phyloP scores from a whole-genome alignment of 2,329 filamentous ascomycete species.

The Lecanoromycetidae sp. region DNA sequence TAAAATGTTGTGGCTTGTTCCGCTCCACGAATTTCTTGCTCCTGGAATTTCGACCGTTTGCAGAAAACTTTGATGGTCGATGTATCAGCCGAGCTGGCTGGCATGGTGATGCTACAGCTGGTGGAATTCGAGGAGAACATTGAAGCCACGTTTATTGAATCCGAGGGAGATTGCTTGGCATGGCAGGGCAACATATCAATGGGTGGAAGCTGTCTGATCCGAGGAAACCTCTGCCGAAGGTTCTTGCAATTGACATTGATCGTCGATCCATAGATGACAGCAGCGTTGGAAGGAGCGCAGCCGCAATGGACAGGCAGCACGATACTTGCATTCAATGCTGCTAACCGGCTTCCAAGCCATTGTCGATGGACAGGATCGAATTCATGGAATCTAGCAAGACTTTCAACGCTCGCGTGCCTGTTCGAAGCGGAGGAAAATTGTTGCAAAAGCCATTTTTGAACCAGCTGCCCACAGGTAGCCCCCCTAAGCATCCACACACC shows the following conservation, averaged over 20 bases:
- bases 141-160: neutral
- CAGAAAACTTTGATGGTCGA: neutral
- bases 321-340: neutral
- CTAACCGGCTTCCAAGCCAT: neutral
- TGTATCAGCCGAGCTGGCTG: neutral
- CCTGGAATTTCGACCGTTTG: neutral
- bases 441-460: neutral
- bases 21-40: slow-evolving; percentile 1
- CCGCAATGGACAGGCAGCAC: neutral
- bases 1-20: neutral
- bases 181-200: neutral
- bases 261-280: neutral
- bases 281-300: neutral
- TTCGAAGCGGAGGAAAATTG: neutral
- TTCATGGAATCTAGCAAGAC: neutral
- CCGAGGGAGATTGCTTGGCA: neutral
- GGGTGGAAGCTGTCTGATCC: neutral
- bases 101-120: neutral
- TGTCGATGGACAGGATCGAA: neutral
- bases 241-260: neutral
- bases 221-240: neutral
- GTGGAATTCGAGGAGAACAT: neutral
- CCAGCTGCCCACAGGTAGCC: neutral
- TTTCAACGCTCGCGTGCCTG: neutral
- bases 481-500: slow-evolving; percentile 2